phyloP scores from a whole-genome alignment of 192 early-diverging fungal genomes.

The Coemansia guatemalensis region DNA sequence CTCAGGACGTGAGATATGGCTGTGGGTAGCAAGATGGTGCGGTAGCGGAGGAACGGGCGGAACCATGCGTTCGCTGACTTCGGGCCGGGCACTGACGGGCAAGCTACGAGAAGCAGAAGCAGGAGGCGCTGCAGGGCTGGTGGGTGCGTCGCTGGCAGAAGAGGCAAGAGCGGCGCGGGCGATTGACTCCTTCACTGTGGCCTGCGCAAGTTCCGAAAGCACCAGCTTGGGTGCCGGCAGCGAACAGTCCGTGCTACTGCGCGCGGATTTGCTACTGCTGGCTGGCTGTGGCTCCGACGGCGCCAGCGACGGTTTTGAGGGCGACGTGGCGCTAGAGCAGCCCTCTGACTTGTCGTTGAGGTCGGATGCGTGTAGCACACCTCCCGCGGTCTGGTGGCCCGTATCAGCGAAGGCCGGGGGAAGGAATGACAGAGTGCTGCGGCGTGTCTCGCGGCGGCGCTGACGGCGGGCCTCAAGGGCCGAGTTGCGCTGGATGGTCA shows the following conservation, averaged over 20 bases:
- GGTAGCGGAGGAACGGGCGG: constrained; percentile 48
- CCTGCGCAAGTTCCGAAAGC: constrained; percentile 21
- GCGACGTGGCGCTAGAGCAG: neutral
- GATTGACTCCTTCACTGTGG: constrained; percentile 18
- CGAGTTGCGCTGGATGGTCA: constrained; percentile 49
- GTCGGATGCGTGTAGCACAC: neutral
- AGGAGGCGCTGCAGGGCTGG: neutral
- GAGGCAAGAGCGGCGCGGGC: constrained; percentile 10
- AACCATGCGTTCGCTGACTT: neutral
- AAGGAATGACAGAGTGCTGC: constrained; percentile 46
- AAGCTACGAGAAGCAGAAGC: neutral
- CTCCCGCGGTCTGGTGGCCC: constrained; percentile 8
- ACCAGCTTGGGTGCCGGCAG: constrained; percentile 6
- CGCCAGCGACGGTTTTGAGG: constrained; percentile 25
- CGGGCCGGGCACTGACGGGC: neutral
- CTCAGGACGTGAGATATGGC: constrained; percentile 10
- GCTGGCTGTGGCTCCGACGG: constrained; percentile 26
- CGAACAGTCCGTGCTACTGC: constrained; percentile 25
- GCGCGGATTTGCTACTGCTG: constrained; percentile 27
- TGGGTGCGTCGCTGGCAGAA: neutral
- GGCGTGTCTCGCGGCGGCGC: constrained; percentile 47
- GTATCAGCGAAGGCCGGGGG: constrained; percentile 4
- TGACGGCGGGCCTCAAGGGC: constrained; percentile 48
- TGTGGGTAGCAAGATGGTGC: neutral
- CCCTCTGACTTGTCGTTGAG: neutral